A percentile compares a stretch with the other conserved stretches of the same genome.
These are phyloP conservation scores for Xylaria grammica DNA, from an alignment of 495 filamentous ascomycete genomes.

Conservation along the genomic window DNA sequence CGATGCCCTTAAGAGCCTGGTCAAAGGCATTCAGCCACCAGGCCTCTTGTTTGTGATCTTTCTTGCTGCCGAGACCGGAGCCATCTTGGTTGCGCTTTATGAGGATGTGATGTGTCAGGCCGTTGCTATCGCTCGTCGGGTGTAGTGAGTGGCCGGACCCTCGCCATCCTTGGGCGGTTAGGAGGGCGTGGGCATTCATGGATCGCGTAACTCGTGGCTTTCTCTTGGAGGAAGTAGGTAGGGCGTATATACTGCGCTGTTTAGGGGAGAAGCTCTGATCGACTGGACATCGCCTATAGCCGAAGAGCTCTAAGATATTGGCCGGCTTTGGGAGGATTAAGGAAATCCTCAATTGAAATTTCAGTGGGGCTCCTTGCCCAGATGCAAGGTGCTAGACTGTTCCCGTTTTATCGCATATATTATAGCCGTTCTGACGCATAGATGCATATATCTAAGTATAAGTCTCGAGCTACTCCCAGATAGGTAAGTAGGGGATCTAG, in stretches of 20 bases:
- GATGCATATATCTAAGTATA: too few species aligned
- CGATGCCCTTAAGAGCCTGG: constrained; percentile 73
- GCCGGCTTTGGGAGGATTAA: neutral
- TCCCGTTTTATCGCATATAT: too few species aligned
- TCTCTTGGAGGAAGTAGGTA: neutral
- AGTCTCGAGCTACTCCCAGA: too few species aligned
- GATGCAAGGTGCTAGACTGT: too few species aligned
- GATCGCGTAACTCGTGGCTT: neutral
- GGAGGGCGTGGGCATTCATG: constrained; percentile 73
- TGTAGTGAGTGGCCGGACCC: constrained; percentile 77
- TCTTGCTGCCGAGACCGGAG: constrained; percentile 71
- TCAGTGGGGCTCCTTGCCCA: constrained; percentile 18
- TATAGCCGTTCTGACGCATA: too few species aligned
- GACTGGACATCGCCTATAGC: neutral
- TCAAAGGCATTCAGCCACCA: constrained; percentile 88
- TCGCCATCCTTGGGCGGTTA: constrained; percentile 79
- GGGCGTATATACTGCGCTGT: neutral
- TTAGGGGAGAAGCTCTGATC: neutral
- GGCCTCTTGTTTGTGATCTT: constrained; percentile 66
- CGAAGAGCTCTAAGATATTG: neutral
- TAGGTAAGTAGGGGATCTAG: too few species aligned
- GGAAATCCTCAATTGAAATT: constrained; percentile 24
- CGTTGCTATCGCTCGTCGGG: constrained; percentile 65
- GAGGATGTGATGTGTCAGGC: constrained; percentile 70
- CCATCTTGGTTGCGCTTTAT: constrained; percentile 71